phyloP scores from a whole-genome alignment of 305 asterid genomes.

The Coffea humblotiana region DNA sequence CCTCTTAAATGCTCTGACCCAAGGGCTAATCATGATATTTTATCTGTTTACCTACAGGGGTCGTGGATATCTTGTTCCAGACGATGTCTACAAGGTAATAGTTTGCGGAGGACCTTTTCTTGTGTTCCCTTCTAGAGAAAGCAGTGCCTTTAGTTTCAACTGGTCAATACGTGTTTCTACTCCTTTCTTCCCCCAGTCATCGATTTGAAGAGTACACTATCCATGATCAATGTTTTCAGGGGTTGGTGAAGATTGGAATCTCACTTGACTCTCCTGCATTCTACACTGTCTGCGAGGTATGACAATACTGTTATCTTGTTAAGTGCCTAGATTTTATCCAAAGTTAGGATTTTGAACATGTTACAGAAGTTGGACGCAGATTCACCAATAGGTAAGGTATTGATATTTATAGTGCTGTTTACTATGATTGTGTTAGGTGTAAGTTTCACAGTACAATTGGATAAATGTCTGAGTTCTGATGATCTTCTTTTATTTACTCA shows the following conservation, averaged over 20 bases:
- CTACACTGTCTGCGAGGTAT: conserved; percentile 86
- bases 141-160: neutral
- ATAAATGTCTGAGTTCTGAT: neutral
- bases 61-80: conserved; percentile 72
- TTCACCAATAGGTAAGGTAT: neutral
- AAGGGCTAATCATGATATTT: neutral
- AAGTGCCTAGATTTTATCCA: neutral
- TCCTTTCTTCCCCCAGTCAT: conserved; percentile 1
- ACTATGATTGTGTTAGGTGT: neutral
- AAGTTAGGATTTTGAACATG: neutral
- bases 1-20: neutral
- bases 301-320: neutral
- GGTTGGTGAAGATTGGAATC: conserved; percentile 65
- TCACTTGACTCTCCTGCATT: conserved; percentile 81
- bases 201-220: neutral
- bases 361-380: neutral
- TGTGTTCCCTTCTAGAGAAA: neutral
- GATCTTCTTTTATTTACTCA: neutral
- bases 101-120: conserved; percentile 15
- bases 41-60: conserved; percentile 44
- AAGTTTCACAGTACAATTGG: neutral
- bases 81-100: conserved; percentile 67
- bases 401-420: neutral
- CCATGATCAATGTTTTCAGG: conserved; percentile 35
- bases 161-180: neutral